These are phyloP conservation scores for Ustilago trichophora DNA, from an alignment of 1,284 basidiomycete genomes.

Conservation along the genomic window DNA sequence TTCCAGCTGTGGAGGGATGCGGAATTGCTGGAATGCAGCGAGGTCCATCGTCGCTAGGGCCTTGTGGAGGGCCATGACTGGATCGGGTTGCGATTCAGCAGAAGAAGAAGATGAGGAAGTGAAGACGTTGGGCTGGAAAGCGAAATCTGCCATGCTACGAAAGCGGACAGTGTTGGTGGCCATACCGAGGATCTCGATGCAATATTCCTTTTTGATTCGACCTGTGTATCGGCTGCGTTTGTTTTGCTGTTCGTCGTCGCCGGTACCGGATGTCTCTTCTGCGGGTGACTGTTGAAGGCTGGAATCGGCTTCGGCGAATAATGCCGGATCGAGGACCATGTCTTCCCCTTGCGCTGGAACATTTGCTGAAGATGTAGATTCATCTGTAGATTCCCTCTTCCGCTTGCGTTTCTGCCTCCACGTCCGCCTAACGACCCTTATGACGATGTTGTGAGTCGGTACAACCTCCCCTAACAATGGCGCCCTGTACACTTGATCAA, in stretches of 20 bases:
- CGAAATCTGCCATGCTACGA: conserved; percentile 69
- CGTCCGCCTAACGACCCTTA: conserved; percentile 38
- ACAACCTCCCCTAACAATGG: conserved; percentile 45
- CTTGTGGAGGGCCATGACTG: conserved; percentile 46
- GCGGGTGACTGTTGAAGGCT: background rate
- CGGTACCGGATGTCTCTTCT: too few relatives aligned
- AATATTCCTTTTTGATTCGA: conserved; percentile 72
- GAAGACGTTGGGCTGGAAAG: conserved; percentile 47
- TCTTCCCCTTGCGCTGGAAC: conserved; percentile 22
- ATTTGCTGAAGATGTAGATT: too few relatives aligned
- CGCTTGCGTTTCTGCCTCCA: conserved; percentile 49
- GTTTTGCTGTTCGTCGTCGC: background rate
- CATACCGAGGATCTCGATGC: conserved; percentile 78
- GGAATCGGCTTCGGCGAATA: conserved; percentile 1
- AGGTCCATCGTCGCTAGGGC: conserved; percentile 54
- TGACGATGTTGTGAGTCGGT: conserved; percentile 45
- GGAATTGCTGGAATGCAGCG: conserved; percentile 36
- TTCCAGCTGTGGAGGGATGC: conserved; percentile 37
- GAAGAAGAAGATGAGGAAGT: background rate
- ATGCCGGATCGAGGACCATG: conserved; percentile 22
- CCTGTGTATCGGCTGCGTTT: conserved; percentile 19
- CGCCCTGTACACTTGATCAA: conserved; percentile 28
- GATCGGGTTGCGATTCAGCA: conserved; percentile 6
- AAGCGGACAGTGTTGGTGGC: conserved; percentile 85
- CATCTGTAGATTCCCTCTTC: too few relatives aligned